Conservation (phyloP, 1,139 yeast genomes). For the Pichia norvegensis region DNA sequence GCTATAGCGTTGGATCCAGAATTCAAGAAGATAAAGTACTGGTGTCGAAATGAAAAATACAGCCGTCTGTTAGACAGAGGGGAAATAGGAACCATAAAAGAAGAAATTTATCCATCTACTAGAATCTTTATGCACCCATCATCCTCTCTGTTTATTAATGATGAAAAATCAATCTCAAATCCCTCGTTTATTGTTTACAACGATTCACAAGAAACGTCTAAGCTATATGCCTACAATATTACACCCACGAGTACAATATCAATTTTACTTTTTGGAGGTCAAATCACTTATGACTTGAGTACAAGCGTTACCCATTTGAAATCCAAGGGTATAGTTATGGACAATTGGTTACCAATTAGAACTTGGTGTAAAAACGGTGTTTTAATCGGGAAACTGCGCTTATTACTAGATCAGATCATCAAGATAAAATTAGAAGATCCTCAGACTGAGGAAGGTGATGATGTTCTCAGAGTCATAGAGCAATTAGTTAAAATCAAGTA, state of each 20-base stretch:
- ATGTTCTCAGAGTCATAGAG: slow-evolving; percentile 32
- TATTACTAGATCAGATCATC: slow-evolving; percentile 58
- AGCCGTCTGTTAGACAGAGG: slow-evolving; percentile 11
- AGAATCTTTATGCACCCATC: slow-evolving; percentile 82
- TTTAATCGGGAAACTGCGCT: slow-evolving; percentile 60
- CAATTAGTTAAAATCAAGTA: slow-evolving; percentile 17
- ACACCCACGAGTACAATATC: slow-evolving; percentile 75
- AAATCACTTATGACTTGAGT: slow-evolving; percentile 58
- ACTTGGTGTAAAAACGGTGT: slow-evolving; percentile 96
- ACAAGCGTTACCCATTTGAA: slow-evolving; percentile 31
- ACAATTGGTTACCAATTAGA: slow-evolving; percentile 72
- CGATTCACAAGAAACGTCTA: slow-evolving; percentile 55
- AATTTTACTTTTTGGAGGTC: slow-evolving; percentile 71
- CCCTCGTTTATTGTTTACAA: slow-evolving; percentile 44
- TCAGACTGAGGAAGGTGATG: slow-evolving; percentile 23
- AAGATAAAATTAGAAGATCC: slow-evolving; percentile 48
- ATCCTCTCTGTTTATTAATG: slow-evolving; percentile 48
- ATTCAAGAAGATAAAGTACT: slow-evolving; percentile 61
- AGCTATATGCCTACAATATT: slow-evolving; percentile 61
- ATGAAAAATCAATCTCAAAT: slow-evolving; percentile 17
- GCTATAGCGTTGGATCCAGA: slow-evolving; percentile 81
- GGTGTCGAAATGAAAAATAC: slow-evolving; percentile 51
- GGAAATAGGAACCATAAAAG: neutral
- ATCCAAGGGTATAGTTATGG: slow-evolving; percentile 63
- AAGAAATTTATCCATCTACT: slow-evolving; percentile 40